Evolutionary conservation across 179 eudicot species (phyloP), one percentile per base, ranked within the genome.

Genomic region (Camellia oleifera): DNA sequence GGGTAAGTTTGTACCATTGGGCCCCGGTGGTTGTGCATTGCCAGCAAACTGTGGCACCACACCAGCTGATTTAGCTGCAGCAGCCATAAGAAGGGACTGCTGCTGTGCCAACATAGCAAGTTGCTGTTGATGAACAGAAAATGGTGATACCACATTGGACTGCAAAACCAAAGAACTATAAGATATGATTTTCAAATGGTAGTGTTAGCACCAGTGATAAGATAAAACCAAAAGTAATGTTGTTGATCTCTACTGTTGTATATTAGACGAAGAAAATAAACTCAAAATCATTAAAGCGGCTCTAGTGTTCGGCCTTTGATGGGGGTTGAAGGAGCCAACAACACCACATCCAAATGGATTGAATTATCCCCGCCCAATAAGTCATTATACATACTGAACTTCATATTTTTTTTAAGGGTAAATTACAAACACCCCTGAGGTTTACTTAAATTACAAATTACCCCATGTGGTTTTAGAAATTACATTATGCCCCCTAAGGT

Each of bases 51-150:
- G 88, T 46, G 92, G 84, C 62, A 82, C 75, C 13, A 87, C 91
- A 60, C 89, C 90, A 77, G 84, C 88, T 53, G 91, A 85, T 84
- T 90, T 91, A 82, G 92, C 94, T 2, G 97, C 92, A 44, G 98
- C 98, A 42, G 97, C 97, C 94, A 95, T 91, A 64, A 92, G 88
- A 84, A 95, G 85, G 53, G 93, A 84, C 76, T 93, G 98, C 70
- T 95, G 98, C 77, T 93, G 98, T 64, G 98, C 97, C 72, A 95
- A 83, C 91, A 93, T 86, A 50, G 92, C 94, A 69, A 95, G 87
- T 85, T 95, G 98, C 82, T 93, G 96, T 79, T 95, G 97, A 86
- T 93, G 97, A 67, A 82, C 26, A 77, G 94, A 82, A 84, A 88
- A 93, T 69, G 98, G 98, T 9, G 97, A 90, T 74, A 88, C 94